These are phyloP conservation scores for Leucocoprinus sp. DNA, from an alignment of 768 basidiomycete genomes.

Conservation along the genomic window DNA sequence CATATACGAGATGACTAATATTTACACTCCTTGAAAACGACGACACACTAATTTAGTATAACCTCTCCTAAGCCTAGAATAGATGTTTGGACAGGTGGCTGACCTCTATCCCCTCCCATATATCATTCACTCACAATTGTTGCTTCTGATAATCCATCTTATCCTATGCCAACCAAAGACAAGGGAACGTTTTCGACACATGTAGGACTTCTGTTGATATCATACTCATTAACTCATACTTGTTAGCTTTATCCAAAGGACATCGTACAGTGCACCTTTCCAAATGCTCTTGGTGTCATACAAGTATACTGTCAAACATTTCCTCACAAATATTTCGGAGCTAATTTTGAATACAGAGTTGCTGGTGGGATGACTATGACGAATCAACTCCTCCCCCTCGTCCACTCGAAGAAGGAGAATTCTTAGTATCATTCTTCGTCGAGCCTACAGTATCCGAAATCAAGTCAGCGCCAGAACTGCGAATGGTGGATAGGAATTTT, in stretches of 20 bases:
- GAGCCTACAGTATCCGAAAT: slow-evolving; percentile 53
- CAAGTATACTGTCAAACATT: slow-evolving; percentile 36
- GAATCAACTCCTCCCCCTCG: slow-evolving; percentile 31
- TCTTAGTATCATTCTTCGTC: slow-evolving; percentile 67
- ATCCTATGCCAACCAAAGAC: slow-evolving; percentile 8
- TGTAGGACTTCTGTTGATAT: background rate
- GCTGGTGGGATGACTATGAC: slow-evolving; percentile 86
- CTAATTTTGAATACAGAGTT: slow-evolving; percentile 42
- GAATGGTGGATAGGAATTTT: slow-evolving; percentile 68
- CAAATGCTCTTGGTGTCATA: slow-evolving; percentile 49
- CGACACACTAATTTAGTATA: too few relatives aligned
- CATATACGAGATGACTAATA: too few relatives aligned
- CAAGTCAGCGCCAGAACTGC: slow-evolving; percentile 57
- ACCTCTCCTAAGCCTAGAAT: too few relatives aligned
- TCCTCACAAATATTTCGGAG: background rate
- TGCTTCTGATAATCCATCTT: background rate
- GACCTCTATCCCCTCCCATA: background rate
- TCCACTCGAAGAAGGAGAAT: slow-evolving; percentile 68
- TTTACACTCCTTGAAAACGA: too few relatives aligned
- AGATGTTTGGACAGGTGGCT: too few relatives aligned
- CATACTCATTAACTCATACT: background rate
- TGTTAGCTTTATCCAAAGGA: slow-evolving; percentile 61
- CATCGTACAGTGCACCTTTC: slow-evolving; percentile 43
- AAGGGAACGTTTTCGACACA: background rate
- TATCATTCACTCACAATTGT: background rate